phyloP scores from a whole-genome alignment of 1,284 basidiomycete genomes.

The Cutaneotrichosporon sp. region DNA sequence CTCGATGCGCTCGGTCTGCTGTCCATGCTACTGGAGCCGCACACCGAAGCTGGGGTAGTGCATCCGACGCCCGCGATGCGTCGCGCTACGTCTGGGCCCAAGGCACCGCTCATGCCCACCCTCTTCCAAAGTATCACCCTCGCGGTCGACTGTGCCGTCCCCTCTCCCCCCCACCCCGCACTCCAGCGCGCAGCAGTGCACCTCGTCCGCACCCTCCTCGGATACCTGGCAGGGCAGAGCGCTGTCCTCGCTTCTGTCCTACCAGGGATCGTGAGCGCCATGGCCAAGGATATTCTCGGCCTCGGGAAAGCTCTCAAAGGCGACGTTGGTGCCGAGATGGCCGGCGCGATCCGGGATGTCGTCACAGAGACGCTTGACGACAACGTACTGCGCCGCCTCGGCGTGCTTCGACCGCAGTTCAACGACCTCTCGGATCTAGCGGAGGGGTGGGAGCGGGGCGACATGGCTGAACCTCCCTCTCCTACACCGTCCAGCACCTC shows the following conservation, averaged over 20 bases:
- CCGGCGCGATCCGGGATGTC: slow-evolving; percentile 61
- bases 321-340: slow-evolving; percentile 55
- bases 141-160: slow-evolving; percentile 58
- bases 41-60: slow-evolving; percentile 43
- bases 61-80: slow-evolving; percentile 58
- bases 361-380: slow-evolving; percentile 59
- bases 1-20: slow-evolving; percentile 40
- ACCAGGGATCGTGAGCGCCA: slow-evolving; percentile 74
- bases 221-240: slow-evolving; percentile 66
- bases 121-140: slow-evolving; percentile 78
- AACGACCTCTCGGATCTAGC: slow-evolving; percentile 46
- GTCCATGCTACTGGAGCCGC: slow-evolving; percentile 33
- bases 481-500: slow-evolving; percentile 20
- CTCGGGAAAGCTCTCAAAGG: slow-evolving; percentile 48
- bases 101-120: slow-evolving; percentile 62
- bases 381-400: slow-evolving; percentile 61
- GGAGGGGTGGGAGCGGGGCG: slow-evolving; percentile 26
- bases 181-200: slow-evolving; percentile 67
- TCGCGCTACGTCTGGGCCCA: slow-evolving; percentile 53
- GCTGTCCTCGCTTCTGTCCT: slow-evolving; percentile 61
- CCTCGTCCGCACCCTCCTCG: slow-evolving; percentile 61
- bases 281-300: slow-evolving; percentile 62
- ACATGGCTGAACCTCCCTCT: background rate
- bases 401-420: slow-evolving; percentile 59
- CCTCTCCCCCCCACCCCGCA: slow-evolving; percentile 60